These are phyloP conservation scores for Penicillium angulare DNA, from an alignment of 495 filamentous ascomycete genomes.

Conservation along the genomic window DNA sequence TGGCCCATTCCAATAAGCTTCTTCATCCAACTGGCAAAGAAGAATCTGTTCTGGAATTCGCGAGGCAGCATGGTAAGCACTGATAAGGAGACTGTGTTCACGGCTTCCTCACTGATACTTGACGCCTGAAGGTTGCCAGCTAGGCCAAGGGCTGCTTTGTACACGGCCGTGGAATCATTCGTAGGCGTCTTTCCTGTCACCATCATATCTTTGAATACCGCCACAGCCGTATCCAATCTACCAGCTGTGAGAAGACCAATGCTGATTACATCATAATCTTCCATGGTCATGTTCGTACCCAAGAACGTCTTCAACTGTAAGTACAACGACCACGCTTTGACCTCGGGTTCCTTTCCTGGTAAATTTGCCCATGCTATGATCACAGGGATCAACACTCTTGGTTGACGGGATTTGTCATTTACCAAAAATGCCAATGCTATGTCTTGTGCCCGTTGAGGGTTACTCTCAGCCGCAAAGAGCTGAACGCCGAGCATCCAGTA, in stretches of 20 bases:
- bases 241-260: constrained; percentile 60
- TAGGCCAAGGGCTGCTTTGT: constrained; percentile 42
- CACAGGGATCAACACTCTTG: constrained; percentile 65
- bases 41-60: constrained; percentile 70
- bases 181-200: constrained; percentile 53
- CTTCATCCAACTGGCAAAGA: constrained; percentile 79
- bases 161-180: constrained; percentile 50
- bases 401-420: constrained; percentile 46
- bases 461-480: constrained; percentile 58
- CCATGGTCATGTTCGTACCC: constrained; percentile 62
- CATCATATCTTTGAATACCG: constrained; percentile 85
- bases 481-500: constrained; percentile 71
- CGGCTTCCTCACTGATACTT: constrained; percentile 42
- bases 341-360: constrained; percentile 36
- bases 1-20: constrained; percentile 72
- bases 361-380: constrained; percentile 45
- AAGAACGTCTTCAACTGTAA: constrained; percentile 57
- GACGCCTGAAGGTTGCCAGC: constrained; percentile 47
- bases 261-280: constrained; percentile 71
- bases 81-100: constrained; percentile 52
- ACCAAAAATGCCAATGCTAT: constrained; percentile 59
- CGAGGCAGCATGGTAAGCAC: constrained; percentile 56
- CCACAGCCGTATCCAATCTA: constrained; percentile 60
- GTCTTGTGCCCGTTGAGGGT: constrained; percentile 62
- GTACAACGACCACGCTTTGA: constrained; percentile 68